Evolutionary conservation across 192 early-diverging fungal species (phyloP), one percentile per base, ranked within the genome.

Genomic region (Martensiomyces pterosporus): DNA sequence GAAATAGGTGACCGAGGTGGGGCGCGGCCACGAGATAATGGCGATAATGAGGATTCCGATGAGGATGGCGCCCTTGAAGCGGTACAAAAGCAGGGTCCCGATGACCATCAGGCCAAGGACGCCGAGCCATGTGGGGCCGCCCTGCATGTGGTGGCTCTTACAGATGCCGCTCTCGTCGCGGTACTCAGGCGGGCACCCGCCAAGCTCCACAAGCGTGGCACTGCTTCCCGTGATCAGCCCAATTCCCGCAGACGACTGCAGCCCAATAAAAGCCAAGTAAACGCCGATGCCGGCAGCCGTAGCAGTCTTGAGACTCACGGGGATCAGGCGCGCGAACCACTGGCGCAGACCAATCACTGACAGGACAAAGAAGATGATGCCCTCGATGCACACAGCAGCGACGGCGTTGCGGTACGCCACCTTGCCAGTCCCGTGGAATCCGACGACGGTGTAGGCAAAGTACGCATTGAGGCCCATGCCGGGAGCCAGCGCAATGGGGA

Each of bases 381-480:
- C 89, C 69, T 91, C 89, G 47, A 91, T 81, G 47, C 86, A 85
- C 47, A 91, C 86, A 3, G 88, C 88, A 9, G 82, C 76, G 22
- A 91, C 55, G 8, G 86, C 84, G 21, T 80, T 82, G 39, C 75
- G 45, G 50, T 84, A 86, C 15, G 77, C 58, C n/a, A 88, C 77
- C 43, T 84, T 88, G 29, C 85, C 85, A n/a, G 78, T 78, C 2
- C 87, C 88, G 44, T 82, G 85, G 67, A 80, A 87, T 8, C 86
- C 87, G 14, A 91, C 88, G 9, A 91, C 88, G 0, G 84, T 88
- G 56, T 87, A 90, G 7, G 87, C 82, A 58, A 91, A 90, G 56
- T 88, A 91, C 19, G 88, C 86, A 43, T 86, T 90, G 16, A 89
- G 66, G 8, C 89, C 89, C 82, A 91, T 82, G 52, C 87, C 87